Evolutionary conservation across 495 filamentous ascomycete species (phyloP), one percentile per base, ranked within the genome.

Genomic region (Entonaema liquescens): DNA sequence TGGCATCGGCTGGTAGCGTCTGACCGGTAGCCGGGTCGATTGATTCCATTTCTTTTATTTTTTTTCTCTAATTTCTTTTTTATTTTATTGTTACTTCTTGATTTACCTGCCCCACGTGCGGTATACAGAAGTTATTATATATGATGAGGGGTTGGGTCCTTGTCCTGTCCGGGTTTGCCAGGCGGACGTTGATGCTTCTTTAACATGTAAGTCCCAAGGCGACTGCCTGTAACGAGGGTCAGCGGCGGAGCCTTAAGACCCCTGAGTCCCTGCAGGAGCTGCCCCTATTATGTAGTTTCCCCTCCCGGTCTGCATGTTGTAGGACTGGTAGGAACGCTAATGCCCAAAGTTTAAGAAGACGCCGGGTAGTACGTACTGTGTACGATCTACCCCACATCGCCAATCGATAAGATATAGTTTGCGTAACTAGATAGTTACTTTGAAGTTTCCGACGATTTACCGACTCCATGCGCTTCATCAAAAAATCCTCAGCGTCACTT

Each of bases 1-100:
- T 92, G 69, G 91, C 89, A 71, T 91, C 90, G 5, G 84, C 64
- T 53, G 87, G 88, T 56, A 90, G 84, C 56, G 85, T 78, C 3
- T 62, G 78, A 62, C 83, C 84, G 25, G 89, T 91, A 52, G 84
- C 77, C 53, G 88, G 88, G 80, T 91, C 89, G 68, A 86, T 78
- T 44, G 74, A 59, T 61, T 79, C 80, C 81, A 84, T 84, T 25
- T 38, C 38, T 19, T 38, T 17, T 35, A 12, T 29, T 25, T 53
- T 21, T 52, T 66, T 28, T 26, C 31, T 6, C 31, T 9, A 7
- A 7, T 47, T 26, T 47, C n/a, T 23, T 47, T 19, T 47, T 13
- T 47, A 4, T 23, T 49, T 15, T 11, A 1, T 49, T 49, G 1
- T 25, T 50, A 28, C 5, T 13, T 5, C 13, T 53, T n/a, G 50